Evolutionary conservation across 2,329 filamentous ascomycete genomes (phyloP).

Genomic region (Clonostachys solani): DNA sequence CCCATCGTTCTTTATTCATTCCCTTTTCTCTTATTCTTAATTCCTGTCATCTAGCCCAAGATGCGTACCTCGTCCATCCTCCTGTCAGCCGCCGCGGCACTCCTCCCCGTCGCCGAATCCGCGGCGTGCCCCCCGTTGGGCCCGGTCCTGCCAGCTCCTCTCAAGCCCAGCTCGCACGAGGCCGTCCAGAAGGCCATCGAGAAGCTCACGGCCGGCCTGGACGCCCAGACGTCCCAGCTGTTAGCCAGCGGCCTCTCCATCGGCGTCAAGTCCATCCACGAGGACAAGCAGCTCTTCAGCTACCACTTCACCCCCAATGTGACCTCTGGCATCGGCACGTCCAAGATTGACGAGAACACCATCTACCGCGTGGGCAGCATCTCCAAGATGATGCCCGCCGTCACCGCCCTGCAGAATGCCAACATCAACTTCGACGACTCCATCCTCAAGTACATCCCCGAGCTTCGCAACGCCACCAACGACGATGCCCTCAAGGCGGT

Average conservation of each 20-base stretch:
- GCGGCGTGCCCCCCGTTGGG: conserved; percentile 28
- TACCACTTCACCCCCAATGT: conserved; percentile 27
- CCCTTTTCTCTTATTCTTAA: not conserved
- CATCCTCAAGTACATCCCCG: conserved; percentile 39
- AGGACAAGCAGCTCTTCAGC: conserved; percentile 24
- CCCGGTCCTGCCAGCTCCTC: conserved; percentile 24
- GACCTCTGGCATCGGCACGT: conserved; percentile 11
- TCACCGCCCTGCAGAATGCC: conserved; percentile 20
- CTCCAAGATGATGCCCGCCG: conserved; percentile 23
- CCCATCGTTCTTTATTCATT: not conserved
- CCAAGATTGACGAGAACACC: conserved; percentile 20
- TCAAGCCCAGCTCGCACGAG: conserved; percentile 13
- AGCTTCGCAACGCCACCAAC: conserved; percentile 16
- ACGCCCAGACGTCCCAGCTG: conserved; percentile 14
- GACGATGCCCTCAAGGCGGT: conserved; percentile 23
- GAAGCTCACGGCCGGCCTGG: conserved; percentile 11
- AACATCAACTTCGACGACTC: conserved; percentile 30
- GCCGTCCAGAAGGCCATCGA: conserved; percentile 15
- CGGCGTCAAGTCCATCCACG: conserved; percentile 30
- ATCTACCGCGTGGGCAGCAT: conserved; percentile 26
- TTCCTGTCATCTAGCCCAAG: not conserved
- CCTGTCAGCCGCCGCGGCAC: not conserved
- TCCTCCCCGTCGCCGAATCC: conserved; percentile 1
- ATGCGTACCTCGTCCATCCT: conserved; percentile 1
- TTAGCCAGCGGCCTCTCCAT: conserved; percentile 25